phyloP scores from a whole-genome alignment of 495 filamentous ascomycete species.

The Amorphotheca resinae region DNA sequence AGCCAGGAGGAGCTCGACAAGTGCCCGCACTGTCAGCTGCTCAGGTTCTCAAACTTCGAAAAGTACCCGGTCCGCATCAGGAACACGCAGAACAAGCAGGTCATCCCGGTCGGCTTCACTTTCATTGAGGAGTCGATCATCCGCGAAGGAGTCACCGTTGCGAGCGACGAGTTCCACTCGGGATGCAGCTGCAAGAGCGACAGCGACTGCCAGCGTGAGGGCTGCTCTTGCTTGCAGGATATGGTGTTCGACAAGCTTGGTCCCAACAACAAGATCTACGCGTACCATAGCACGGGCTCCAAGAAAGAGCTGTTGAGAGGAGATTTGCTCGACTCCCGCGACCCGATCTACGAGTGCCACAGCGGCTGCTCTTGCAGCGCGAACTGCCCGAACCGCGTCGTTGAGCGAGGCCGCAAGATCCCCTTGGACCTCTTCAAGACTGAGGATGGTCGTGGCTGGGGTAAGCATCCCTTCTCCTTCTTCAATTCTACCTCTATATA shows the following conservation, averaged over 20 bases:
- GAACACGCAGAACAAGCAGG: constrained; percentile 32
- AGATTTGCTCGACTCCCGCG: constrained; percentile 33
- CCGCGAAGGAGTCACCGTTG: constrained; percentile 30
- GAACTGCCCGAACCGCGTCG: constrained; percentile 66
- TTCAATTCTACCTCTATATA: not conserved
- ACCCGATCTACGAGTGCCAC: constrained; percentile 82
- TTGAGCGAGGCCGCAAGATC: constrained; percentile 64
- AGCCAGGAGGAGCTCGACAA: not conserved
- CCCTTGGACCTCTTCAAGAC: constrained; percentile 77
- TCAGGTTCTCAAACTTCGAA: constrained; percentile 28
- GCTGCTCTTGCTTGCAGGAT: constrained; percentile 42
- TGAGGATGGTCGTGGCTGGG: constrained; percentile 58
- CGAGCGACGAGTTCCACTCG: constrained; percentile 35
- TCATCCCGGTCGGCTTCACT: constrained; percentile 33
- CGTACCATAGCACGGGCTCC: constrained; percentile 30
- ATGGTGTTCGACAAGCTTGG: constrained; percentile 16
- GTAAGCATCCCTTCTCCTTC: constrained; percentile 28
- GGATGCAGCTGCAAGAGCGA: constrained; percentile 40
- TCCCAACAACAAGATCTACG: constrained; percentile 18
- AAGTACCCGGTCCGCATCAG: constrained; percentile 20
- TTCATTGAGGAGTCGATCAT: constrained; percentile 39
- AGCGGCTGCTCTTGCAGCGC: constrained; percentile 50
- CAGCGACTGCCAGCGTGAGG: constrained; percentile 33
- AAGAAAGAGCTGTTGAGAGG: constrained; percentile 31
- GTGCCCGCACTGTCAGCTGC: constrained; percentile 42